These are phyloP conservation scores for Melaleuca alternifolia DNA, from an alignment of 345 rosid species.

Conservation along the genomic window DNA sequence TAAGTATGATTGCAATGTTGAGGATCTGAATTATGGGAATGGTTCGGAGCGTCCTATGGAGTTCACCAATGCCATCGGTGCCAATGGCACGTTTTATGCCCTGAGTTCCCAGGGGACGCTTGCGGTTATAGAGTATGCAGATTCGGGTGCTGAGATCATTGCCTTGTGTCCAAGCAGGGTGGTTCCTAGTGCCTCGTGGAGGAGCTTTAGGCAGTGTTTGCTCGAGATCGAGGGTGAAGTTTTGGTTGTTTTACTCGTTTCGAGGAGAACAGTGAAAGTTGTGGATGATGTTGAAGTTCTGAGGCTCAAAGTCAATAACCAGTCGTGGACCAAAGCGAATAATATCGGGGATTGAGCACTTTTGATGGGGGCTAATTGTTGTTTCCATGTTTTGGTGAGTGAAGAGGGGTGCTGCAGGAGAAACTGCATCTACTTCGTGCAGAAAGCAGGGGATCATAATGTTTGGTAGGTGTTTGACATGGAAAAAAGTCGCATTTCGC, in stretches of 20 bases:
- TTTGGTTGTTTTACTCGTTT: conserved; percentile 15
- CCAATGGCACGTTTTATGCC: conserved; percentile 13
- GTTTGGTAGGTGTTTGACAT: background rate
- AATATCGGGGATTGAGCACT: conserved; percentile 6
- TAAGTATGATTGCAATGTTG: conserved; percentile 3
- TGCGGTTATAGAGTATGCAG: conserved; percentile 4
- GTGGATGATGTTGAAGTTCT: conserved; percentile 18
- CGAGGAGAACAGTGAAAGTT: background rate
- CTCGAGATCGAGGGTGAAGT: too few species aligned
- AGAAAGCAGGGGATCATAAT: background rate
- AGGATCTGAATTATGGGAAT: conserved; percentile 7
- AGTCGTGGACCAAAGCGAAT: conserved; percentile 5
- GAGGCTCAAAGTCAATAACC: background rate
- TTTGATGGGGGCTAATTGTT: conserved; percentile 12
- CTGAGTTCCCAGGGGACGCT: conserved; percentile 20
- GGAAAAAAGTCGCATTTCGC: background rate
- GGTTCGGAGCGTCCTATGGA: background rate
- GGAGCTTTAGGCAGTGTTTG: too few species aligned
- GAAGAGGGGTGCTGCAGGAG: conserved; percentile 8
- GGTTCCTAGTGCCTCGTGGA: too few species aligned
- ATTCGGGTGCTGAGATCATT: background rate
- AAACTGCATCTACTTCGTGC: background rate
- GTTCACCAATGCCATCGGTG: conserved; percentile 20
- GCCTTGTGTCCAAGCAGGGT: conserved; percentile 7
- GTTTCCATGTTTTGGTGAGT: conserved; percentile 7